phyloP scores from a whole-genome alignment of 345 rosid genomes.

The Noccaea caerulescens region DNA sequence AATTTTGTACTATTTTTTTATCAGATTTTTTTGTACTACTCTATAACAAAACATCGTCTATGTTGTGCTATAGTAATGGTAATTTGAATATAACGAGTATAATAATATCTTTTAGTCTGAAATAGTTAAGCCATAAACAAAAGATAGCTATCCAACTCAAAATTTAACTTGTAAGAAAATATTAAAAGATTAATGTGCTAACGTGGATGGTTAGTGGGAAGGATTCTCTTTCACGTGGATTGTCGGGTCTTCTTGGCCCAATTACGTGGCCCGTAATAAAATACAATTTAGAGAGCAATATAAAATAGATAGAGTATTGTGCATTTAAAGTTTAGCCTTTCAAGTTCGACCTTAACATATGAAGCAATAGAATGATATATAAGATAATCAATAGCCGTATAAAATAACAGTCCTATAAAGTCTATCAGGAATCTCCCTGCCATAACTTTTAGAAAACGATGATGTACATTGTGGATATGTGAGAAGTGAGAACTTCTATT shows the following conservation, averaged over 20 bases:
- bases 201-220: slow-evolving; percentile 43
- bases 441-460: neutral
- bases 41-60: no score
- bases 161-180: neutral
- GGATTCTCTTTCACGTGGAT: slow-evolving; percentile 45
- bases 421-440: slow-evolving; percentile 34
- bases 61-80: neutral
- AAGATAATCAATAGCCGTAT: slow-evolving; percentile 14
- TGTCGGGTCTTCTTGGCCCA: slow-evolving; percentile 38
- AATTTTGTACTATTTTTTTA: neutral
- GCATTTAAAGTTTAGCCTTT: slow-evolving; percentile 19
- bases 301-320: neutral
- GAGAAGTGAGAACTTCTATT: neutral
- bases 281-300: slow-evolving; percentile 19
- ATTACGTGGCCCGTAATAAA: slow-evolving; percentile 41
- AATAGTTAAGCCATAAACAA: neutral
- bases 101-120: neutral
- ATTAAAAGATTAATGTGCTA: slow-evolving; percentile 15
- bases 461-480: neutral
- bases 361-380: neutral
- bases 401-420: slow-evolving; percentile 29
- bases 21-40: no score
- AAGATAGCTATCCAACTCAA: neutral
- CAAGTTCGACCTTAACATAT: neutral
- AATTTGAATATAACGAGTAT: neutral